Base-by-base conservation (phyloP, 2,329 filamentous ascomycete genomes). In the Diaporthe australafricana region DNA sequence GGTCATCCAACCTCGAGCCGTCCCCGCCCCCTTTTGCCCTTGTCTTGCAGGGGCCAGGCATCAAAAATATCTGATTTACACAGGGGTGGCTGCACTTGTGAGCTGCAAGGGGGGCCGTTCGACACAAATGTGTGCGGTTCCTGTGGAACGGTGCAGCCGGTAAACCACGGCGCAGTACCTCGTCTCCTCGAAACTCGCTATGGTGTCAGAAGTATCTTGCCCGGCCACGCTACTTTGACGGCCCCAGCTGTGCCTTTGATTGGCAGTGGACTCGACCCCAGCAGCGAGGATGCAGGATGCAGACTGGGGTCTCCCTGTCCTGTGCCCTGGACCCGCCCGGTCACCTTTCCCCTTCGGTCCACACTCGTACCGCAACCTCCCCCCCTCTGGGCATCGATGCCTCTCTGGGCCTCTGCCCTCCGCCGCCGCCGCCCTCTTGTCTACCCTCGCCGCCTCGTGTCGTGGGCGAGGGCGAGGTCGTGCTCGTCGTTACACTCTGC, bases 1-100 rank as follows among this genome's bases (percentile, higher is more conserved):
- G 47, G 62, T 42, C 35, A 25, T 32, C 48, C 32, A 40, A 22
- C 50, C 38, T 30, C 47, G 30, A 52, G 32, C 40, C 62, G 30
- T 40, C 67, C 30, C 56, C 53, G 53, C 67, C 67, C 67, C 67
- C 67, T 60, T 69, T 69, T 56, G 52, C 45, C 48, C 66, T 50
- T 17, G 66, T 57, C 42, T 8, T 12, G 60, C 60, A 65, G 60
- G 60, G 60, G 60, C 42, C 45, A 65, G 60, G 60, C 45, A 38
- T 50, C 45, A 65, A 65, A 63, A 65, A 65, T 65, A 65, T 65
- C 60, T 50, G 60, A 65, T 65, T 50, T 14, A 38, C 60, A 25
- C 60, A 65, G 60, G 60, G 60, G 45, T 65, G 60, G 60, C 45
- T 27, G 30, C 60, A 25, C 42, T 48, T 63, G 42, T 35, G 42